Base-by-base conservation (phyloP, 2,329 filamentous ascomycete genomes). In the Fusarium caatingaense region DNA sequence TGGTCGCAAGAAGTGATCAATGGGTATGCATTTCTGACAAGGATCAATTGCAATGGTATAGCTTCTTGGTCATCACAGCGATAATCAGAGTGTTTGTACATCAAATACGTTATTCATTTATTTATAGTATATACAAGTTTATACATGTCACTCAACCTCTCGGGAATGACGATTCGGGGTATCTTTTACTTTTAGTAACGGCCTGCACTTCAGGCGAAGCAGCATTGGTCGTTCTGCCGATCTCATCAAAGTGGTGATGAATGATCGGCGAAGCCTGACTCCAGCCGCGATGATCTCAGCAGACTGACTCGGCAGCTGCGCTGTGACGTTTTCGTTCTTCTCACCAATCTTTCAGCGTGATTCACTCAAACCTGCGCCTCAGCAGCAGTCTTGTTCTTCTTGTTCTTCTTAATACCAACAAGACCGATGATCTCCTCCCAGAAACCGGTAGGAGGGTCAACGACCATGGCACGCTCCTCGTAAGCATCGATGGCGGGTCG, bases 401-500 rank as follows among this genome's bases (percentile, higher is more conserved):
- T 71, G 34, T 60, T 66, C 53, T 58, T 55, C 60, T 64, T 65
- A 12, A 70, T 58, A 8, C 69, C 51, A 41, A 72, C 34, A 45
- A 73, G 27, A 5, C 44, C 65, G 8, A 61, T 18, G 16, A 69
- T 69, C 45, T 74, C 72, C 16, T 57, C 34, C 60, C 66, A 72
- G 76, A 86, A 86, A 1, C 81, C 78, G 41, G 82, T 76, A 1
- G 83, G 83, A 4, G 79, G 78, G 18, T 81, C 79, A 7, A 40
- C 5, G 3, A 71, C 58, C 69, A 72, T 70, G 11, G 79, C 72
- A 11, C 78, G 80, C 9, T 76, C 79, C 71, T 86, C 84, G 50
- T 87, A 87, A 0, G 80, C 81, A 68, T 88, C 86, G 58, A 88
- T 84, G 20, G 82, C 69, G 23, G 85, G 85, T 30, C 82, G 77